Evolutionary conservation across 2,329 filamentous ascomycete species (phyloP), one percentile per base, ranked within the genome.

Genomic region (Chrysosporium keratinophilum): DNA sequence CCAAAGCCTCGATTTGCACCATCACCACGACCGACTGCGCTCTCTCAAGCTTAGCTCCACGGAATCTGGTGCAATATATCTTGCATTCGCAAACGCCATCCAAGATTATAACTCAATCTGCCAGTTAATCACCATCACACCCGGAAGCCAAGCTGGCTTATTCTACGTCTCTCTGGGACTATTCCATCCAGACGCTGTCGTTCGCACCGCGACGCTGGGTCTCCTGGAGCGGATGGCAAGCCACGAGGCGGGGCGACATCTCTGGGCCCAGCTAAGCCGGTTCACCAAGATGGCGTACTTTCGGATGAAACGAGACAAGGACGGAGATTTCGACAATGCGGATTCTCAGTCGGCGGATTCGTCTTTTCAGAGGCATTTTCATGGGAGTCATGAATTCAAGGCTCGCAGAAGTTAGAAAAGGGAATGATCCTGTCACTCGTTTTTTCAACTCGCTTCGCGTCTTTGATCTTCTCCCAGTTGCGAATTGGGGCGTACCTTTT

Each of bases 111-210:
- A 87, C 61, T 88, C 91, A 62, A 88, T 95, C 57, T 90, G 85
- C 62, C 83, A 95, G 55, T 76, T 95, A 5, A 77, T 95, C 5
- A 84, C 82, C 28, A 85, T 93, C 5, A 84, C 88, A 5, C 88
- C 88, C 6, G 88, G 95, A 70, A 87, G 82, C 28, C 88, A 93
- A 62, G 87, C 85, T 0, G 93, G 88, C 0, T 77, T 97, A 2
- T 97, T 97, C 67, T 95, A 96, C 63, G 72, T 98, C 23, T 87
- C 85, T 4, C 78, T 97, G 50, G 93, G 93, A 0, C 75, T 98
- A 5, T 96, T 97, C 67, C 93, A 98, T 72, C 88, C 89, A 53
- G 83, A 90, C 59, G 76, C 78, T 35, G 85, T 88, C 50, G 90
- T 96, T 10, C 79, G 93, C 35, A 72, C 85, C 61, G 82, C 82